A percentile compares a stretch with the other conserved stretches of the same genome.
These are phyloP conservation scores for Sequoiadendron giganteum DNA, from an alignment of 75 land plant species.

Conservation along the genomic window DNA sequence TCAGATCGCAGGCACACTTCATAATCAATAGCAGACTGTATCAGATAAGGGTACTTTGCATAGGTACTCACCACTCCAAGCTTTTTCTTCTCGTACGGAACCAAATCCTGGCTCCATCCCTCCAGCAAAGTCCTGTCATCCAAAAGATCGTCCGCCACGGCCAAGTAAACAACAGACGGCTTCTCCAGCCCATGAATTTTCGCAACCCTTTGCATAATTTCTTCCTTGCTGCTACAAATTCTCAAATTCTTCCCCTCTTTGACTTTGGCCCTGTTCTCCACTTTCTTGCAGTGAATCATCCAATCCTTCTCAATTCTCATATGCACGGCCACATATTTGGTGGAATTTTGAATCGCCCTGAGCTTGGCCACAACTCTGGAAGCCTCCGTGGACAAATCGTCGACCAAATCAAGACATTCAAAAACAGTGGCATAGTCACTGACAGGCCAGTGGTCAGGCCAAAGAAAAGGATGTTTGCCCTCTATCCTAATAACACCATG, in stretches of 20 bases:
- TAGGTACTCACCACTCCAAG: constrained; percentile 54
- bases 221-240: constrained; percentile 83
- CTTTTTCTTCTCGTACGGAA: constrained; percentile 74
- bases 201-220: constrained; percentile 63
- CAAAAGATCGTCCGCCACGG: constrained; percentile 78
- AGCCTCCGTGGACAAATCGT: constrained; percentile 52
- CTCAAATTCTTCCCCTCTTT: constrained; percentile 16
- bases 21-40: constrained; percentile 85
- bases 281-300: constrained; percentile 90
- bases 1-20: constrained; percentile 79
- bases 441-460: constrained; percentile 95
- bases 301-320: constrained; percentile 95
- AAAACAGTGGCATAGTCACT: constrained; percentile 77
- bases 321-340: constrained; percentile 71
- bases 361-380: constrained; percentile 56
- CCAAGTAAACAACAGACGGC: constrained; percentile 73
- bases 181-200: constrained; percentile 37
- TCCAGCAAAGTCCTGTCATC: constrained; percentile 53
- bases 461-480: constrained; percentile 90
- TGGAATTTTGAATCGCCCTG: constrained; percentile 19
- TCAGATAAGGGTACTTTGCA: constrained; percentile 71
- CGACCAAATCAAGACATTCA: constrained; percentile 62
- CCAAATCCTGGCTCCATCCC: constrained; percentile 69
- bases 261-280: constrained; percentile 40
- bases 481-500: constrained; percentile 45